Percentiles rank a stretch among this genome's conserved stretches.
Conservation (phyloP, 352 stramenopile genomes). For the Phytophthora idaei region DNA sequence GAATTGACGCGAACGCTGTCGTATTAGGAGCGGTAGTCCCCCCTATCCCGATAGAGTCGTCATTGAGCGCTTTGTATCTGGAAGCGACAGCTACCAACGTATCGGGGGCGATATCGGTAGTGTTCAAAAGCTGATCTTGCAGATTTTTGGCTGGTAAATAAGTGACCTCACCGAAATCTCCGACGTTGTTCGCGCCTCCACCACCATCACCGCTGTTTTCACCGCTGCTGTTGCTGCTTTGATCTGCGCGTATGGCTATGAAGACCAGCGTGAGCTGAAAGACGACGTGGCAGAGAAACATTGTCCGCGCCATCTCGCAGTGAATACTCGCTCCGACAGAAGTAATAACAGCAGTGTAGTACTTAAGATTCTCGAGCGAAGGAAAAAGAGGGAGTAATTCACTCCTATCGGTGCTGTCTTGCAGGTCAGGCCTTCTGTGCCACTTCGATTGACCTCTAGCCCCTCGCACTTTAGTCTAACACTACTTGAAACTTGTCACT, state of each 20-base stretch:
- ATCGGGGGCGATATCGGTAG: background rate
- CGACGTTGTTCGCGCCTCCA: background rate
- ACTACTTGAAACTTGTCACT: background rate
- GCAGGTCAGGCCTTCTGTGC: background rate
- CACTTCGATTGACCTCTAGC: background rate
- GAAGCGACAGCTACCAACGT: slow-evolving; percentile 5
- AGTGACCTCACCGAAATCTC: background rate
- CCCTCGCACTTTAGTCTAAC: background rate
- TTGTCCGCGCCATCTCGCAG: background rate
- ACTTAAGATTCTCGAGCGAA: background rate
- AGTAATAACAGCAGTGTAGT: background rate
- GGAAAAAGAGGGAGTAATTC: background rate
- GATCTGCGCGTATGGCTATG: background rate
- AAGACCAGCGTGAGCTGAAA: background rate
- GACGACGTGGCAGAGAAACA: background rate
- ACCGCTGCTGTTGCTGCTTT: background rate
- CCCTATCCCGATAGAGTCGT: background rate
- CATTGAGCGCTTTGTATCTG: slow-evolving; percentile 3
- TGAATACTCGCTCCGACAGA: background rate
- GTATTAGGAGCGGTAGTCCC: background rate
- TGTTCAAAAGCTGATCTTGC: background rate
- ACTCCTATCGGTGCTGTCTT: too few species aligned
- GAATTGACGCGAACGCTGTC: background rate
- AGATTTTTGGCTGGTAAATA: background rate
- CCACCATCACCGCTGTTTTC: background rate